These are phyloP conservation scores for Rosa chinensis DNA, from an alignment of 306 rosid genomes.

Conservation along the genomic window DNA sequence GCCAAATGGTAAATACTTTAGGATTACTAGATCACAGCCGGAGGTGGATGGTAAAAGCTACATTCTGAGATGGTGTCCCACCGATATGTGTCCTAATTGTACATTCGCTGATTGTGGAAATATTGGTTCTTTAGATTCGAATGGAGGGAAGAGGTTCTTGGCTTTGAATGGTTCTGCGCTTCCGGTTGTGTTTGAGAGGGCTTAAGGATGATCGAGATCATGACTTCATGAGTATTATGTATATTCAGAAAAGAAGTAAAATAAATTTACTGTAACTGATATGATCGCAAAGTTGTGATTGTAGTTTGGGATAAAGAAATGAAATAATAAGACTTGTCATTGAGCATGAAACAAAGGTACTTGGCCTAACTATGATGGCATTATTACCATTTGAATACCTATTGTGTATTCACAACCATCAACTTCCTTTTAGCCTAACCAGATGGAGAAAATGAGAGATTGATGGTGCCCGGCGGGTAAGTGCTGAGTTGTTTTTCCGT, in stretches of 20 bases:
- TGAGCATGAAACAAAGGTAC: neutral
- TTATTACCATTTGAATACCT: neutral
- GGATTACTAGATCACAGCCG: constrained; percentile 13
- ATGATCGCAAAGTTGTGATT: neutral
- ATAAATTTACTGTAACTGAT: neutral
- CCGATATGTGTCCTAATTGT: constrained; percentile 44
- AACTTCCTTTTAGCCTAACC: neutral
- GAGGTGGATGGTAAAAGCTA: constrained; percentile 20
- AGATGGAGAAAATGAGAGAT: neutral
- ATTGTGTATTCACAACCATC: neutral
- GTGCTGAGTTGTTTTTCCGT: neutral
- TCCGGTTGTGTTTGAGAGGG: constrained; percentile 31
- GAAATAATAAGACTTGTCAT: neutral
- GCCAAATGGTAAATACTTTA: constrained; percentile 28
- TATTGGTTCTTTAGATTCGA: constrained; percentile 32
- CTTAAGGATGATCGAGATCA: neutral
- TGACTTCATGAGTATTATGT: neutral
- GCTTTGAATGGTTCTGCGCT: constrained; percentile 46
- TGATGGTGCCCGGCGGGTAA: neutral
- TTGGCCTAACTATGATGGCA: neutral
- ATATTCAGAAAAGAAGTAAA: too few species aligned
- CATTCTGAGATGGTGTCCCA: constrained; percentile 49
- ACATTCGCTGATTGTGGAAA: constrained; percentile 31
- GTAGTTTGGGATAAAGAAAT: neutral
- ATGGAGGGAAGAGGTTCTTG: constrained; percentile 36